Conservation (phyloP, 495 filamentous ascomycete species). For the Cudoniella acicularis region DNA sequence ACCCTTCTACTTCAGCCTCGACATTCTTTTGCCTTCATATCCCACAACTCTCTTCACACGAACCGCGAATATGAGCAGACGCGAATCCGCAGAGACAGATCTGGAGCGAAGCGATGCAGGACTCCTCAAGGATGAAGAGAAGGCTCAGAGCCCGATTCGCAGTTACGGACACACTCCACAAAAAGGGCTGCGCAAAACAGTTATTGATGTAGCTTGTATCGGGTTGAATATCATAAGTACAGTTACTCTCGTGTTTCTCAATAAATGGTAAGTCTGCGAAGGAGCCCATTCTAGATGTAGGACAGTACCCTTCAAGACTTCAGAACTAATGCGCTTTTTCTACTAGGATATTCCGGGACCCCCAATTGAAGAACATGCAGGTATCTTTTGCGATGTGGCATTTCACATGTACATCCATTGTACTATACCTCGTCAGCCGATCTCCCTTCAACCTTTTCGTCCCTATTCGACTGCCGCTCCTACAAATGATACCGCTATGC, state of each 20-base stretch:
- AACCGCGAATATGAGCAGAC: conserved; percentile 1
- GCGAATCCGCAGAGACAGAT: conserved; percentile 10
- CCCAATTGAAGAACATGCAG: conserved; percentile 25
- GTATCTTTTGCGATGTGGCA: conserved; percentile 35
- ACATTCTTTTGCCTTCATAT: not conserved
- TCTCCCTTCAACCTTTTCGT: conserved; percentile 35
- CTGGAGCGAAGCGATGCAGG: conserved; percentile 17
- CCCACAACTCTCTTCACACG: not conserved
- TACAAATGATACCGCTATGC: conserved; percentile 36
- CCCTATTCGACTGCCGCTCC: conserved; percentile 30
- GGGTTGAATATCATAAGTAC: conserved; percentile 23
- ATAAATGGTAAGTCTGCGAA: conserved; percentile 20
- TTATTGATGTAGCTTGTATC: conserved; percentile 20
- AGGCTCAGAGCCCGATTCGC: not conserved
- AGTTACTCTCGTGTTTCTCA: conserved; percentile 25
- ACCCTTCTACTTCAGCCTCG: too few relatives aligned
- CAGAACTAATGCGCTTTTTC: not conserved
- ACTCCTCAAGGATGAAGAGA: conserved; percentile 4
- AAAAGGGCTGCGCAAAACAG: not conserved
- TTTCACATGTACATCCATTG: conserved; percentile 34
- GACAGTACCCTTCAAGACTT: too few relatives aligned
- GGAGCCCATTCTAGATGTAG: too few relatives aligned
- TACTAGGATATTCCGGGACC: conserved; percentile 25
- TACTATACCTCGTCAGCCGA: conserved; percentile 29
- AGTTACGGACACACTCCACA: not conserved